Base-by-base conservation (phyloP, 345 rosid species). In the sweet orange (Citrus sinensis) region DNA sequence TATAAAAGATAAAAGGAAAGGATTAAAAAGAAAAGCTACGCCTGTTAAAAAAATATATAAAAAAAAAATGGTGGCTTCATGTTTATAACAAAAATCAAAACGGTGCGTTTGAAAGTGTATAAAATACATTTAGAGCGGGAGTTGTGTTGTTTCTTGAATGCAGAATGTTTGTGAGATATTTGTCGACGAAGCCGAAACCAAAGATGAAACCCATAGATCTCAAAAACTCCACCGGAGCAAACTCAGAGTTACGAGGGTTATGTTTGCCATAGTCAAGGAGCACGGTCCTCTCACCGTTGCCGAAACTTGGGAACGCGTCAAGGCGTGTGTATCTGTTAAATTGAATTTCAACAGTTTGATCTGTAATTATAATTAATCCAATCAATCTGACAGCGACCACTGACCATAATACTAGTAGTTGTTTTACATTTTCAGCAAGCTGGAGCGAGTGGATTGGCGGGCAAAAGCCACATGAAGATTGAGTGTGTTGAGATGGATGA, bases 151-250 rank as follows among this genome's bases (percentile, higher is more conserved):
- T 42, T 16, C 13, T 46, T 46, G 37, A 80, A 73, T 30, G 66
- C 24, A 77, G 51, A 77, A 89, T 87, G 83, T 80, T 88, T 70
- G 73, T 85, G 76, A 74, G 94, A 79, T 85, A 79, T 79, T 88
- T 93, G 11, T 88, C 98, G 0, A 89, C 85, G 7, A 95, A 90
- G 84, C 94, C 94, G 0, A 95, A 90, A 65, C 97, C 97, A 0
- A 88, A 86, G 79, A 91, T 93, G 95, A 94, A 91, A 75, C 97
- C 95, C 9, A 90, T 87, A 64, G 95, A 92, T 89, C 89, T 93
- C 11, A 90, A 82, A 82, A n/a, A 88, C 86, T 72, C 92, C 93
- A 54, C 93, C 90, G 1, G 98, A 93, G 88, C 97, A 90, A 80
- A 89, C 4, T 3, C 32, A 29, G 32, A 29, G 3, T 29, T 29